Evolutionary conservation across 257 asterid species (phyloP).

Genomic region (Solanum boliviense): DNA sequence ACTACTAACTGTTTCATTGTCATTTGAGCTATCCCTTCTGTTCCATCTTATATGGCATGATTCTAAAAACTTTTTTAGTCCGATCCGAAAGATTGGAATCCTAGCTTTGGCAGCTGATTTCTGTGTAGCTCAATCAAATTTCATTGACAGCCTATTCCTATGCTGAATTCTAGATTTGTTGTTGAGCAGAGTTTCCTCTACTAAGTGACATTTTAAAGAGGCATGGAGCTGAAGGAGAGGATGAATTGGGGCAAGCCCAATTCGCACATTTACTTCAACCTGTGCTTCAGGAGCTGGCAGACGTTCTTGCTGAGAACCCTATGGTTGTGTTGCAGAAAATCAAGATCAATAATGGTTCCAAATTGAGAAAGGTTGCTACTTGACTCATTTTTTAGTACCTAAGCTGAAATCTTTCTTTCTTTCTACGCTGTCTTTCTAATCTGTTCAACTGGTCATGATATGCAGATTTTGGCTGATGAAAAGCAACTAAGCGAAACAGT

Average conservation of each 20-base stretch:
- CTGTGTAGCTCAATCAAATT: background rate
- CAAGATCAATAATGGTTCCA: slow-evolving; percentile 39
- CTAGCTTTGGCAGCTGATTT: background rate
- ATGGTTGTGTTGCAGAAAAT: slow-evolving; percentile 26
- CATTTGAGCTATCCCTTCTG: background rate
- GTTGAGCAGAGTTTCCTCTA: slow-evolving; percentile 40
- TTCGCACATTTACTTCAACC: slow-evolving; percentile 43
- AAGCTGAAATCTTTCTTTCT: background rate
- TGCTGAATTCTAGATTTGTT: background rate
- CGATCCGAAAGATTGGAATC: background rate
- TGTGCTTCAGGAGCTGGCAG: slow-evolving; percentile 52
- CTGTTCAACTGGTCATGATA: background rate
- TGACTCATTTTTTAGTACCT: background rate
- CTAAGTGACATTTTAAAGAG: slow-evolving; percentile 31
- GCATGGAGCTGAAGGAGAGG: slow-evolving; percentile 41
- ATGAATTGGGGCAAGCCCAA: slow-evolving; percentile 55
- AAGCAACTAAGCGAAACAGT: slow-evolving; percentile 16
- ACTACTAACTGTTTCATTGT: background rate
- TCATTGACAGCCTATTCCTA: background rate
- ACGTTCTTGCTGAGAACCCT: slow-evolving; percentile 32
- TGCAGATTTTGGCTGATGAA: slow-evolving; percentile 38
- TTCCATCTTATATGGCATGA: background rate
- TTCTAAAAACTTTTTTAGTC: background rate
- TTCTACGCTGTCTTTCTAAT: background rate
- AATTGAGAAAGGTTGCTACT: slow-evolving; percentile 38